Evolutionary conservation across 108 stramenopile species (phyloP), one percentile per base, ranked within the genome.

Genomic region (Cylindrotheca closterium): DNA sequence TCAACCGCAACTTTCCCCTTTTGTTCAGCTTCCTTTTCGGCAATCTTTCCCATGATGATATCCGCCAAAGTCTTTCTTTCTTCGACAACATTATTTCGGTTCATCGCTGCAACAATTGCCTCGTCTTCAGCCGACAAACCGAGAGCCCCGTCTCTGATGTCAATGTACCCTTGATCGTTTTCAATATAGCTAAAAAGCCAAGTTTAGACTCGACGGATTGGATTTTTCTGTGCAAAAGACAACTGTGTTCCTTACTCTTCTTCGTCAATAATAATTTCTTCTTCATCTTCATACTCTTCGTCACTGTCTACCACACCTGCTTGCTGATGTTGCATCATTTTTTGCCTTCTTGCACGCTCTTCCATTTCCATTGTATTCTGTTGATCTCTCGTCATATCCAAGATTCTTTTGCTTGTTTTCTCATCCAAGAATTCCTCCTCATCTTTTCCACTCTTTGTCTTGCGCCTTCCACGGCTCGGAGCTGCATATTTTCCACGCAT

Each of bases 41-140:
- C 75, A 68, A 99, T 97, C 74, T 98, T 98, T 54, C 91, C 95
- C 87, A 98, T 81, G 66, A 99, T 97, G 29, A 99, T 93, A 81
- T 99, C 99, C 18, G 96, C 97, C 52, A 99, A 80, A 45, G 92
- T 89, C 31, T 75, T 77, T 26, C 83, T 60, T 48, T 78, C 73
- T 60, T 86, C 80, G 8, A 42, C 68, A 51, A 65, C 72, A 18
- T 66, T 33, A 27, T 67, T 72, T 15, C 54, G 55, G 18, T 78
- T 81, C 92, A 93, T 90, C 47, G 79, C 69, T 46, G 87, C 87
- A 7, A 93, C 82, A 29, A 93, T 57, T 27, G 84, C 88, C 64
- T 88, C 88, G 58, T 88, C 87, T 65, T 90, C 90, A 25, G 85
- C 68, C 61, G 90, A 83, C n/a, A 88, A 60, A 21, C 86, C 80